Conservation (phyloP, 352 stramenopile genomes). For the Nothophytophthora sp. region DNA sequence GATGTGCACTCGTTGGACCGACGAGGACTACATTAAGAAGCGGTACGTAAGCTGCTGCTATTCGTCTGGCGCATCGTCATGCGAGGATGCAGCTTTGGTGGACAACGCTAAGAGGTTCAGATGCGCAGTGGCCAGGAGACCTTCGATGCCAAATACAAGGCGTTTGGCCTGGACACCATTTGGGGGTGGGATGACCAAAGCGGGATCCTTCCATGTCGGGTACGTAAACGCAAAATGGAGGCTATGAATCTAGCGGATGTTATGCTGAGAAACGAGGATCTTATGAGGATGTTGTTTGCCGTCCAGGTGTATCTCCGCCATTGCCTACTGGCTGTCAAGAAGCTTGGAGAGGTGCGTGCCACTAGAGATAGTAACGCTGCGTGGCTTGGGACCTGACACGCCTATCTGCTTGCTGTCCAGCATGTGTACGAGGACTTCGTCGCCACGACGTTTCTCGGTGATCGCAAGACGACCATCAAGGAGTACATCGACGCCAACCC, state of each 20-base stretch:
- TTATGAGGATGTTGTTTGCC: neutral
- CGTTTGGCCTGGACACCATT: constrained; percentile 89
- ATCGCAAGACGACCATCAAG: constrained; percentile 87
- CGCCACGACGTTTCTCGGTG: constrained; percentile 89
- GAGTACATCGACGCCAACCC: constrained; percentile 83
- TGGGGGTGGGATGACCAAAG: constrained; percentile 88
- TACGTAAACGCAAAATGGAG: constrained; percentile 12
- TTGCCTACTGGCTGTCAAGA: constrained; percentile 89
- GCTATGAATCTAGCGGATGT: too few relatives aligned
- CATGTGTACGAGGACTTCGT: constrained; percentile 84
- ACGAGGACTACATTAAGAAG: constrained; percentile 81
- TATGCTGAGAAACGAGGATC: neutral
- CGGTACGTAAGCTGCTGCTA: too few relatives aligned
- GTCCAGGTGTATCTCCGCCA: constrained; percentile 90
- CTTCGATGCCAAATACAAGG: constrained; percentile 86
- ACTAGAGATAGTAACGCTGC: neutral
- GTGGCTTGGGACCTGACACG: neutral
- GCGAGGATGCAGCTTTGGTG: neutral
- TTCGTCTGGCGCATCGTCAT: too few relatives aligned
- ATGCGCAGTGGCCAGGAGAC: constrained; percentile 65
- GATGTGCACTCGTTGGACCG: constrained; percentile 88
- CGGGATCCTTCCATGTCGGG: constrained; percentile 86
- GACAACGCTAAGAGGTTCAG: neutral
- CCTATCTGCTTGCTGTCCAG: constrained; percentile 5
- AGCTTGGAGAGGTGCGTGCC: constrained; percentile 53